Evolutionary conservation across 257 asterid species (phyloP), one percentile per base, ranked within the genome.

Genomic region (Fraxinus pennsylvanica): DNA sequence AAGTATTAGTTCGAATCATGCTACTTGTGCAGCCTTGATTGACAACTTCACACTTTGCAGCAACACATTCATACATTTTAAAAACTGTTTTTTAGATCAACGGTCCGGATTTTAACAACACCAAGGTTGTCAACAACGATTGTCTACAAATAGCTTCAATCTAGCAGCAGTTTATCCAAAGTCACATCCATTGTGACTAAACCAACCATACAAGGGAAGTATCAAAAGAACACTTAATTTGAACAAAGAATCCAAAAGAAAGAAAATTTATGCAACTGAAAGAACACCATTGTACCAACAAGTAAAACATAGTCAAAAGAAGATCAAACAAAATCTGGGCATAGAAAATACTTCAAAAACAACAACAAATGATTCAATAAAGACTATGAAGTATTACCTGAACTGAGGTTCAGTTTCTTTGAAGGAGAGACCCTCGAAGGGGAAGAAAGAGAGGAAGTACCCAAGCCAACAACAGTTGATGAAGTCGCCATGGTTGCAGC

Each of bases 381-480:
- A 29, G 9, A 17, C 47, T 5, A 12, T 25, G 25, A 27, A 36
- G 30, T 15, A n/a, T 22, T 72, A 90, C 96, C 96, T 76, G 97
- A 88, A 79, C 85, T 66, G 76, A 90, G 91, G 82, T 71, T 73
- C 39, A 77, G 38, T 78, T 80, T 88, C 66, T 81, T 88, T 27
- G 95, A 85, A 45, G 94, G 85, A 78, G 89, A 85, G 72, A 81
- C 71, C 52, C 82, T 59, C 5, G 88, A 73, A 52, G 83, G 78
- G 68, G 83, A 43, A 33, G 81, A 76, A 45, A 79, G 78, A 57
- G 92, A 71, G 72, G 96, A 85, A 59, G 84, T 75, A 81, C 88
- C 94, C 87, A 94, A 85, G 75, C 97, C 98, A 12, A 81, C 86
- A 41, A 91, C 86, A 68, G 92, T 84, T n/a, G 97, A 86, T 79